Conservation (phyloP, 345 rosid genomes). For the Pistacia integerrima region DNA sequence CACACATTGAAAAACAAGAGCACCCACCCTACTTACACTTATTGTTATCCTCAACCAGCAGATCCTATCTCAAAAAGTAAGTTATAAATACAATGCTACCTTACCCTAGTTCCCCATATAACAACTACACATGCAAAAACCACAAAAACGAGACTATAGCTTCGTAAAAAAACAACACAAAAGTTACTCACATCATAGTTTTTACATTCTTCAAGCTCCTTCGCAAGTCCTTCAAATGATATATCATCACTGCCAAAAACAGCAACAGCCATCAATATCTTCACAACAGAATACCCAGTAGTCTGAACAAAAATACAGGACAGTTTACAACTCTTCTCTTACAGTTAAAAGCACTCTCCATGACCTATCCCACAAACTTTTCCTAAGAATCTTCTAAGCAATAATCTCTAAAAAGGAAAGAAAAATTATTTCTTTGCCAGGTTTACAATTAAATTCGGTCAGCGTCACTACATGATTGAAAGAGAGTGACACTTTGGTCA, state of each 20-base stretch:
- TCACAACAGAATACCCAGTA: not conserved
- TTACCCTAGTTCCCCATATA: too few relatives aligned
- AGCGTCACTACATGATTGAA: not conserved
- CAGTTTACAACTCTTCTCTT: too few relatives aligned
- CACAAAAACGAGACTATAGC: not conserved
- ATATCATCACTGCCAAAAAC: constrained; percentile 68
- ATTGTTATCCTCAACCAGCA: too few relatives aligned
- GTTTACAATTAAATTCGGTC: not conserved
- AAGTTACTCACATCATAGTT: constrained; percentile 69
- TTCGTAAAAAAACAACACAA: not conserved
- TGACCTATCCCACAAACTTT: too few relatives aligned
- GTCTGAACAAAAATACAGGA: not conserved
- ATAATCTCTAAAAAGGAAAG: not conserved
- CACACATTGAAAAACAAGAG: too few relatives aligned
- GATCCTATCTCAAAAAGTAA: too few relatives aligned
- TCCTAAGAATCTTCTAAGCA: too few relatives aligned
- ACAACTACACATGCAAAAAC: not conserved
- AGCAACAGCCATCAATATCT: not conserved
- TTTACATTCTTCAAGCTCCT: constrained; percentile 89
- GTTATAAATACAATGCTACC: too few relatives aligned
- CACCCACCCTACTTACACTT: too few relatives aligned
- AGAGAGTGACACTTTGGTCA: not conserved
- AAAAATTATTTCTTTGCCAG: not conserved
- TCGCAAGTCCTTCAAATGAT: constrained; percentile 89
- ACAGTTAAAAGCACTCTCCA: too few relatives aligned